A percentile compares a stretch with the other conserved stretches of the same genome.
Conservation (phyloP, 805 yeast genomes). For the Yamadazyma sp. region DNA sequence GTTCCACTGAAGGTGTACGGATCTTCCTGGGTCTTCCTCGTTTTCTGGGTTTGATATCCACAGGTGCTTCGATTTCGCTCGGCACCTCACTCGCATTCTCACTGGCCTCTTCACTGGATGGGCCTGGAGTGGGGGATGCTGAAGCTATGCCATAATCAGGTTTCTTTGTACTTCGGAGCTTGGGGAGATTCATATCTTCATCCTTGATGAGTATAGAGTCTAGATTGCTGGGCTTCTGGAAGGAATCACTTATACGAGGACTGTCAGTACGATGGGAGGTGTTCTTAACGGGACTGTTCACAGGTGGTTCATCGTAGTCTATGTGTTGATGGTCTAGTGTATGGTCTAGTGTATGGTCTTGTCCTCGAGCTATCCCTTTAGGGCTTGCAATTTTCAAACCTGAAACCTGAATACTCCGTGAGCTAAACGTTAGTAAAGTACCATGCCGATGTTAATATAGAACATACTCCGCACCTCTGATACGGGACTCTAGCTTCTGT, state of each 20-base stretch:
- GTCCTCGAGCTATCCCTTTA: too few species aligned
- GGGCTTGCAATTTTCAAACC: constrained; percentile 10
- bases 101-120: background rate
- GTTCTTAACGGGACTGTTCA: background rate
- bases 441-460: background rate
- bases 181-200: constrained; percentile 11
- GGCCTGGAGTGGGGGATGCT: too few species aligned
- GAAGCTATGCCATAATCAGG: too few species aligned
- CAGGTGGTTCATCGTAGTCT: background rate
- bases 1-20: constrained; percentile 1
- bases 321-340: too few species aligned
- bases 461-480: constrained; percentile 46
- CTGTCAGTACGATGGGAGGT: background rate
- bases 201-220: constrained; percentile 28
- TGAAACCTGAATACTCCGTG: constrained; percentile 15
- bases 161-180: constrained; percentile 8
- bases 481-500: constrained; percentile 30
- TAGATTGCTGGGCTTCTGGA: constrained; percentile 17
- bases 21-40: constrained; percentile 14
- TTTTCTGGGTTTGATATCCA: constrained; percentile 2
- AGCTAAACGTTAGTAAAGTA: constrained; percentile 8
- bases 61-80: too few species aligned
- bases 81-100: background rate
- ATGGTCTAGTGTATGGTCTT: too few species aligned
- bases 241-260: too few species aligned